phyloP scores from a whole-genome alignment of 352 stramenopile species.

The Saprolegnia parasitica region DNA sequence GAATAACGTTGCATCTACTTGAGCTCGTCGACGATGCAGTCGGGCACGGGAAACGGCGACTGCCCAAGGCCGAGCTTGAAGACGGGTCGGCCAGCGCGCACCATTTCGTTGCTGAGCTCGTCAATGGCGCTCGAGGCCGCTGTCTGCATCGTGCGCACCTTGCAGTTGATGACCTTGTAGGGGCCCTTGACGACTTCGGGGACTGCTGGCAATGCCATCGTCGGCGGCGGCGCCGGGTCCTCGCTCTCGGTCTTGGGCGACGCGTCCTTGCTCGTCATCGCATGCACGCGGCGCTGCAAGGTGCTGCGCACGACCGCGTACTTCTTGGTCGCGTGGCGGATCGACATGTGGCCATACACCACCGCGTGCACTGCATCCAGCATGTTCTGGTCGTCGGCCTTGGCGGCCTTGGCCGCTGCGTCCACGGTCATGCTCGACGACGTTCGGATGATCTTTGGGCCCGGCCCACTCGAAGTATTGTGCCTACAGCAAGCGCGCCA shows the following conservation, averaged over 20 bases:
- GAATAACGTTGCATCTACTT: conserved; percentile 37
- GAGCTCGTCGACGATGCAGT: conserved; percentile 84
- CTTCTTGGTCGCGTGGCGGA: conserved; percentile 66
- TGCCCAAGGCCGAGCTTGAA: conserved; percentile 84
- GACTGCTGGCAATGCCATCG: neutral
- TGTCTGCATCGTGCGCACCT: conserved; percentile 79
- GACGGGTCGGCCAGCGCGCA: conserved; percentile 67
- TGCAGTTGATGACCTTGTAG: conserved; percentile 81
- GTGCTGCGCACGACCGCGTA: conserved; percentile 67
- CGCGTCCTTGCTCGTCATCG: neutral
- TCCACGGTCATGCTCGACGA: neutral
- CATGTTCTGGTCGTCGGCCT: conserved; percentile 24
- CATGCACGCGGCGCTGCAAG: conserved; percentile 45
- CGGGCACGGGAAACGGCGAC: conserved; percentile 80
- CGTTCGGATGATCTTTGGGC: neutral
- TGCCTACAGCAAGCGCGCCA: too few relatives aligned
- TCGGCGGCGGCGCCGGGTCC: neutral
- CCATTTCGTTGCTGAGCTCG: conserved; percentile 83
- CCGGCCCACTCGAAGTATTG: neutral
- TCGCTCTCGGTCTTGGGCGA: conserved; percentile 13
- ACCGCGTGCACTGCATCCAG: conserved; percentile 22
- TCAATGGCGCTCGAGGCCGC: conserved; percentile 73
- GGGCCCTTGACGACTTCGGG: conserved; percentile 39
- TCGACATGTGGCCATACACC: conserved; percentile 42
- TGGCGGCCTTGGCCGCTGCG: neutral